Base-by-base conservation (phyloP, 257 asterid species). In the Solanum appendiculatum region DNA sequence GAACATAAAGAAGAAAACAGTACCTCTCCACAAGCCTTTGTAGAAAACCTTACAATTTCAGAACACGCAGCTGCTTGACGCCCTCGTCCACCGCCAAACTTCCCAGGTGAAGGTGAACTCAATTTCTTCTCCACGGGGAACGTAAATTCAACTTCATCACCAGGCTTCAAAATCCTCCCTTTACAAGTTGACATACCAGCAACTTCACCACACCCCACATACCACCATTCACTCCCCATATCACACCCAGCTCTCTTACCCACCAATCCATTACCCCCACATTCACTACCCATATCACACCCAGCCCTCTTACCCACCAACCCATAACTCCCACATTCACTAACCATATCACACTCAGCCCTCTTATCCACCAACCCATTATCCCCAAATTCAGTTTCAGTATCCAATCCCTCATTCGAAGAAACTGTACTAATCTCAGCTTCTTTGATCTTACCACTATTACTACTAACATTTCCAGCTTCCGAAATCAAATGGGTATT, bases 21-120 rank as follows among this genome's bases (percentile, higher is more conserved):
- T 94, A 97, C 99, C 98, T 97, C 99, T 86, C 99, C 99, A 73
- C 92, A 89, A 13, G 87, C 85, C 88, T 85, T 87, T 34, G 97
- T 92, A 86, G 98, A 97, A 91, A 97, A 97, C 85, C 99, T 88
- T 33, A 95, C 98, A 87, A 97, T 97, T 91, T 94, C 98, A 10
- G 98, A 93, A 91, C 98, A 93, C 1, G 92, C 48, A 64, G 92
- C 93, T 51, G 91, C 93, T 83, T 89, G 98, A 73, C 98, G 95
- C 33, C 94, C 94, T 46, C 99, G 91, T 63, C 95, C 97, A 81
- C 93, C 93, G 37, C 93, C 96, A 84, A 92, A 86, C 94, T 94
- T 97, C 88, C 96, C 95, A 16, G 93, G 87, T 21, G 96, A 91
- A 42, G 96, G 89, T 8, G 93, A 36, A 29, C 87, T 85, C 91